Evolutionary conservation across 2,329 filamentous ascomycete genomes (phyloP), one percentile per base, ranked within the genome.

Genomic region (Colletotrichum chlorophyti): DNA sequence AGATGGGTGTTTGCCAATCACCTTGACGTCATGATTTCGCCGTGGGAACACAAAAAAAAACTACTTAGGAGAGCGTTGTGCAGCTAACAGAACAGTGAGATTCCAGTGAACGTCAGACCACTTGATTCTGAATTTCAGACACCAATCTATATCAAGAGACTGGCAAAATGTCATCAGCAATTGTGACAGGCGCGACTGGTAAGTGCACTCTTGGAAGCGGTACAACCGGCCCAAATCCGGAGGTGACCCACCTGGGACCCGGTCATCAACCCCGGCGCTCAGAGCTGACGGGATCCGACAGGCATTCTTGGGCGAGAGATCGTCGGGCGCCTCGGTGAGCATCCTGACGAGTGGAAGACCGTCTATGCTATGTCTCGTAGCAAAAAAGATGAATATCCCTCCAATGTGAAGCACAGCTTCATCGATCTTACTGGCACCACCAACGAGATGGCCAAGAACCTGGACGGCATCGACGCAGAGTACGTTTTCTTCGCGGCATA

Each of bases 401-500:
- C 63, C 10, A 61, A 61, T 27, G 60, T 66, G 5, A 55, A 57
- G 29, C 67, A 68, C 49, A 60, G 54, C 24, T 60, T 60, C 46
- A 62, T 66, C 49, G 63, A 68, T 57, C 64, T 69, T 17, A 58
- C 61, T 11, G 59, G 54, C 48, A 64, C 64, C 3, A 55, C 63
- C 31, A 45, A 63, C 10, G 46, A 66, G n/a, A 66, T 70, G 58
- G 61, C 63, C 53, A 64, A 67, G 40, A 58, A 64, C 26, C 54
- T 69, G 10, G 31, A 64, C 17, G 63, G 55, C 5, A 42, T 67
- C 29, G 53, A 63, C 19, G 67, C 51, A 4, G 63, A 68, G 23
- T 67, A 69, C 31, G 58, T 68, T 26, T 67, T 69, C 49, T 69
- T 69, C 43, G 59, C 65, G 2, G 66, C 66, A 3, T 68, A 67